Evolutionary conservation across 352 stramenopile species (phyloP).

Genomic region (Phytophthora pistaciae): DNA sequence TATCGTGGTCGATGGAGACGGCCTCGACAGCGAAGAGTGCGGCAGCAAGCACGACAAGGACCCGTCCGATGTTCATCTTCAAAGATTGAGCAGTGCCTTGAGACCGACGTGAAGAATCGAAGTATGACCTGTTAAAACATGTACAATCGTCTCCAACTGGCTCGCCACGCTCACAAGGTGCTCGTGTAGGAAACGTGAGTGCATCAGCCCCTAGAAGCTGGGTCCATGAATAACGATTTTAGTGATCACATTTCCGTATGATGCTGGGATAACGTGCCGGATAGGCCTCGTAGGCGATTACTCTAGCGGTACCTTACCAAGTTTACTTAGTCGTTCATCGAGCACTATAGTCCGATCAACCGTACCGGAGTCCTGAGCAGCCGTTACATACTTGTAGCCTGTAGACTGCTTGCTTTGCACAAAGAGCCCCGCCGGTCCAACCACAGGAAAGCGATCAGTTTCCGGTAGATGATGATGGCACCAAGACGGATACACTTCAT

Average conservation of each 20-base stretch:
- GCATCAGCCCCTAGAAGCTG: background rate
- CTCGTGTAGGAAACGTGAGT: too few species aligned
- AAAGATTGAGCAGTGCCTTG: background rate
- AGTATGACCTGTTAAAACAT: background rate
- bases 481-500: background rate
- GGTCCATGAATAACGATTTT: background rate
- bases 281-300: background rate
- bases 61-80: background rate
- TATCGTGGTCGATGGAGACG: slow-evolving; percentile 1
- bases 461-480: background rate
- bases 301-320: too few species aligned
- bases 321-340: too few species aligned
- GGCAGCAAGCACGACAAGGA: background rate
- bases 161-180: background rate
- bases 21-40: background rate
- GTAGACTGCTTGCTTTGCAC: too few species aligned
- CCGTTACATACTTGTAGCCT: too few species aligned
- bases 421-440: too few species aligned
- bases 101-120: background rate
- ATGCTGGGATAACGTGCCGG: background rate
- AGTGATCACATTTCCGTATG: background rate
- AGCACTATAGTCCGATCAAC: too few species aligned
- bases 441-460: background rate
- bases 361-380: too few species aligned
- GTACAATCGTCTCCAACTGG: background rate